Conservation (phyloP, 2,329 filamentous ascomycete genomes). For the Trichoderma endophyticum region DNA sequence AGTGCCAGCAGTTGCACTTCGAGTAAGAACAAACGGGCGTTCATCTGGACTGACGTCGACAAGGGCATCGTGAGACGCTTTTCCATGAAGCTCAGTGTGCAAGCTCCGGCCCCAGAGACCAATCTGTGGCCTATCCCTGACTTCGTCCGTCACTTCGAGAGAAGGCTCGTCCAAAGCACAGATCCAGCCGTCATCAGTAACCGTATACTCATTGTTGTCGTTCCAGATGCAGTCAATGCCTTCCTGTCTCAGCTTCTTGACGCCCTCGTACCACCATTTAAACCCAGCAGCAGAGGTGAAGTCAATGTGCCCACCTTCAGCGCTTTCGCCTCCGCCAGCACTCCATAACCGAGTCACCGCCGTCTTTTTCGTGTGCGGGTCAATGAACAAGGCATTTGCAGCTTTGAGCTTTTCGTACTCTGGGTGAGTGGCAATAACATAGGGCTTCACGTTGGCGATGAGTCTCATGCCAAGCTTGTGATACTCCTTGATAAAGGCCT, state of each 20-base stretch:
- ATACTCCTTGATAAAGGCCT: constrained; percentile 59
- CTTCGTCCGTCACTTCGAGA: constrained; percentile 35
- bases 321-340: constrained; percentile 67
- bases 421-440: constrained; percentile 64
- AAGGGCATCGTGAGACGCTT: constrained; percentile 66
- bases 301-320: constrained; percentile 68
- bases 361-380: constrained; percentile 49
- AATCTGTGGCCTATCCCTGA: constrained; percentile 45
- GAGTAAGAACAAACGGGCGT: constrained; percentile 66
- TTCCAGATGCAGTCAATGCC: constrained; percentile 77
- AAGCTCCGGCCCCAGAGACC: constrained; percentile 68
- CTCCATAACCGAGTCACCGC: constrained; percentile 67
- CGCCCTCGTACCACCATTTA: constrained; percentile 69
- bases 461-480: constrained; percentile 64
- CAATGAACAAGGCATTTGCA: constrained; percentile 60
- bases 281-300: constrained; percentile 67
- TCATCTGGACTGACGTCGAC: constrained; percentile 54
- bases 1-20: constrained; percentile 68
- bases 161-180: constrained; percentile 49
- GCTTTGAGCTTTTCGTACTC: constrained; percentile 60
- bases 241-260: constrained; percentile 56
- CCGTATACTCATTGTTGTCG: constrained; percentile 73
- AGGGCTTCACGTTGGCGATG: constrained; percentile 71
- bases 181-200: constrained; percentile 63
- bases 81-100: constrained; percentile 69